Evolutionary conservation across 192 early-diverging fungal genomes (phyloP), one percentile per base, ranked within the genome.

Genomic region (Chytriomyces confervae): DNA sequence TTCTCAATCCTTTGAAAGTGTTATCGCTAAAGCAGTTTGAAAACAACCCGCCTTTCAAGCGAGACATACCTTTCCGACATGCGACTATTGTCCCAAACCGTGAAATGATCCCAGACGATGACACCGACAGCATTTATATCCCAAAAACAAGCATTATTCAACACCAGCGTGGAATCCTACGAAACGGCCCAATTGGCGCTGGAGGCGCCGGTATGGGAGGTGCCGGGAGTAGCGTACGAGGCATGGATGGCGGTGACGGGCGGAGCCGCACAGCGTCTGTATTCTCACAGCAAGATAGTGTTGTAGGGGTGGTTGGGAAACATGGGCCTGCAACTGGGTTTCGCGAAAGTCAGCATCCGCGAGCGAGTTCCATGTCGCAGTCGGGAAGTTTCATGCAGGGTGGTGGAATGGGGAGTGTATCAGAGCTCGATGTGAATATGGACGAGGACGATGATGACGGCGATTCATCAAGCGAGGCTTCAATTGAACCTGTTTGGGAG

Each of bases 21-120:
- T 23, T 18, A 61, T 81, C 45, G n/a, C 13, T 61, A 16, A 16
- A 23, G 29, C 49, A 60, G 4, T 70, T 61, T 66, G 29, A 61
- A 44, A 11, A 70, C 66, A 5, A 4, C 20, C 5, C 45, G 47
- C 23, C 72, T 74, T 63, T 73, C 36, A 29, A 90, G 89, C 81
- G 87, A 7, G 91, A 91, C 72, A 86, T 94, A 50, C 91, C 93
- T 6, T 86, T 90, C 5, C 85, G 84, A 2, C 76, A 81, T n/a
- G 82, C 85, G 0, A 84, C 86, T 6, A 80, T 83, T 50, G 77
- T 68, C 5, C 29, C 75, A 0, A 84, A 78, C 44, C 73, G 79
- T 13, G 66, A 79, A 13, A 68, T 81, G 0, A 88, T 91, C 57
- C 82, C 87, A 9, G 69, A 77, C n/a, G 80, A 80, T 13, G 75